These are phyloP conservation scores for Warburgia ugandensis DNA, from an alignment of 164 flowering plant genomes.

Conservation along the genomic window DNA sequence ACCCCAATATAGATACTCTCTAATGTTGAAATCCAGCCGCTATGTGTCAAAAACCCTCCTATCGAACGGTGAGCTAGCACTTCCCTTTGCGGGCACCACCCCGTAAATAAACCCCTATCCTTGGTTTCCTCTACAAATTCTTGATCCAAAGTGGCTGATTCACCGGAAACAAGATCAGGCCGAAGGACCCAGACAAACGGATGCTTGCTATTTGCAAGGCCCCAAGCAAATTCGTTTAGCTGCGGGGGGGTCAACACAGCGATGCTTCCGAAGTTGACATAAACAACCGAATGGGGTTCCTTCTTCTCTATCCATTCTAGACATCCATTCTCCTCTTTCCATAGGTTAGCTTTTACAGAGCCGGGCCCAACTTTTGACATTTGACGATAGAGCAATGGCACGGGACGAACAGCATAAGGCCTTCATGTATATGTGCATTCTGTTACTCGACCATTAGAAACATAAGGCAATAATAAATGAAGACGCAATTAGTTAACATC, in stretches of 20 bases:
- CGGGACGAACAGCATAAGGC: too few relatives aligned
- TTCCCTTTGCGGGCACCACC: constrained; percentile 15
- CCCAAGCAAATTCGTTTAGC: constrained; percentile 36
- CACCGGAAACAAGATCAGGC: constrained; percentile 40
- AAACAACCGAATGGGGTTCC: constrained; percentile 23
- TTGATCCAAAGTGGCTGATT: constrained; percentile 8
- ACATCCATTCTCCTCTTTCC: constrained; percentile 32
- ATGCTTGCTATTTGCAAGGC: constrained; percentile 28
- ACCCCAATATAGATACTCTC: constrained; percentile 15
- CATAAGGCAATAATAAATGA: too few relatives aligned
- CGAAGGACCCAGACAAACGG: constrained; percentile 48
- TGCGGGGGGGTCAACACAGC: constrained; percentile 22
- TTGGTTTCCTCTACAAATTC: constrained; percentile 12
- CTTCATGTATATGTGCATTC: too few relatives aligned
- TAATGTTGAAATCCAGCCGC: constrained; percentile 14
- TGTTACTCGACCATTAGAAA: too few relatives aligned
- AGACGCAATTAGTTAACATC: too few relatives aligned
- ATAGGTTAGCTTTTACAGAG: too few relatives aligned
- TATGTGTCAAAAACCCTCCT: constrained; percentile 13
- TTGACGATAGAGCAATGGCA: too few relatives aligned
- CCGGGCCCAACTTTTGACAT: too few relatives aligned
- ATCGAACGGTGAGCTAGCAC: constrained; percentile 13
- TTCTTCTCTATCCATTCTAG: constrained; percentile 28
- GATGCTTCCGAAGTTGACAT: constrained; percentile 38
- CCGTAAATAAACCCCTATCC: constrained; percentile 12